Conservation (phyloP, 2,329 filamentous ascomycete species). For the Epichloe hybrida region DNA sequence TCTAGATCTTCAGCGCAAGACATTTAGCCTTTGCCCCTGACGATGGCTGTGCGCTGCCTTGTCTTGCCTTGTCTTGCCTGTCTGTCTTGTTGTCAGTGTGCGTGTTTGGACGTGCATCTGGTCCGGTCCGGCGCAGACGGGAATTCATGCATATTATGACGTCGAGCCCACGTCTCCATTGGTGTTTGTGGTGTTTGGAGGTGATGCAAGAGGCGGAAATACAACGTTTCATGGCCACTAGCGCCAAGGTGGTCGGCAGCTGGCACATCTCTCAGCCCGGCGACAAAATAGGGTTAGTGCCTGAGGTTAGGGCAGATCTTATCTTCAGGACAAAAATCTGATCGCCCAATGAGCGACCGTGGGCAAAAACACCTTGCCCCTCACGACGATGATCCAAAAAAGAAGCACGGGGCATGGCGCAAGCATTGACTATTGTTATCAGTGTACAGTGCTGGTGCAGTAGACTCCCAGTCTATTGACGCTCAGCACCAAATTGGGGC, state of each 20-base stretch:
- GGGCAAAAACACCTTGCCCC: background rate
- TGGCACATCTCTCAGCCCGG: background rate
- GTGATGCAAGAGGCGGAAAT: slow-evolving; percentile 7
- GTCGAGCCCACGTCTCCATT: background rate
- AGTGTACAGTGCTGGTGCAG: too few species aligned
- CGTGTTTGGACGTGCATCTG: too few species aligned
- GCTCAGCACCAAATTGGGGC: too few species aligned
- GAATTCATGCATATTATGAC: background rate
- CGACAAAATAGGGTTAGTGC: background rate
- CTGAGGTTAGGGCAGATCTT: background rate
- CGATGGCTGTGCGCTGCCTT: background rate
- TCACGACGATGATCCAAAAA: background rate
- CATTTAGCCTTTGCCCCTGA: background rate
- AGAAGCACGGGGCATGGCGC: too few species aligned
- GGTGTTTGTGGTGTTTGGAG: background rate
- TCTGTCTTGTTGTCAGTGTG: too few species aligned
- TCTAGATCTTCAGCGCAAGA: background rate
- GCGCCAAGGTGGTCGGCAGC: background rate
- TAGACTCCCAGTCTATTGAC: too few species aligned
- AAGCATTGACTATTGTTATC: too few species aligned
- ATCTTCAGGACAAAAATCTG: background rate
- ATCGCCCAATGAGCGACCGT: background rate
- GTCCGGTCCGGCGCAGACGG: too few species aligned
- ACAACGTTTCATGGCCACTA: slow-evolving; percentile 10
- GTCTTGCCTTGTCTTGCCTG: too few species aligned